phyloP scores from a whole-genome alignment of 169 alveolate species.

The Eimeria necatrix region DNA sequence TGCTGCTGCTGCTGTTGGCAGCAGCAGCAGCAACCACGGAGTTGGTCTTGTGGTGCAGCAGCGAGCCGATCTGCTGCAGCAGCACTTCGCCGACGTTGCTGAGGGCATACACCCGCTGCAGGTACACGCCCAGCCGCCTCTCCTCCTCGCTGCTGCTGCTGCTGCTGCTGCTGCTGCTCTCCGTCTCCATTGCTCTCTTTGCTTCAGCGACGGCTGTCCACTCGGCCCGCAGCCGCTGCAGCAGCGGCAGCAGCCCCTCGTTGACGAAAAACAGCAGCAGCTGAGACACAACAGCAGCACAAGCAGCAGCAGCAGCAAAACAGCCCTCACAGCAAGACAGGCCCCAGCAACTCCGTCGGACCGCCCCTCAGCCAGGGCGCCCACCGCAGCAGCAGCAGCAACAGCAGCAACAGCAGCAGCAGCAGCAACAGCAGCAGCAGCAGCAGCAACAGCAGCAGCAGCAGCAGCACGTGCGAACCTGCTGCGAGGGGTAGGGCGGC shows the following conservation, averaged over 20 bases:
- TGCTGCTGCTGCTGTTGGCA: conserved; percentile 35
- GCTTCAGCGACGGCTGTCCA: conserved; percentile 31
- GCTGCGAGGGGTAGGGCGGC: conserved; percentile 74
- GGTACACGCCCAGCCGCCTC: conserved; percentile 47
- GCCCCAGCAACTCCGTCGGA: neutral
- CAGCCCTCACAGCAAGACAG: neutral
- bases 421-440: neutral
- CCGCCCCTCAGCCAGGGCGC: neutral
- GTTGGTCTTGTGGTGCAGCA: conserved; percentile 64
- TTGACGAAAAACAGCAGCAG: conserved; percentile 59
- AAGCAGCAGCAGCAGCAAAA: neutral
- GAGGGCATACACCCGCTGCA: conserved; percentile 70
- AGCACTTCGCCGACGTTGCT: conserved; percentile 54
- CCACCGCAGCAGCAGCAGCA: neutral
- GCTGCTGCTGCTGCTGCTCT: neutral
- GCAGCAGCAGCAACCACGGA: conserved; percentile 45
- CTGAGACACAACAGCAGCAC: conserved; percentile 24
- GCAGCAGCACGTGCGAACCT: neutral
- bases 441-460: neutral
- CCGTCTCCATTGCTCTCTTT: conserved; percentile 36
- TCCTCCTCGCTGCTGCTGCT: conserved; percentile 73
- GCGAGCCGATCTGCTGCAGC: conserved; percentile 52
- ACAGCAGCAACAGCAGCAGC: neutral
- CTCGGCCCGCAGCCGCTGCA: conserved; percentile 61
- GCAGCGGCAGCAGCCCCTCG: conserved; percentile 49